Conservation (phyloP, 1,139 yeast genomes). For the Taphrina deformans region DNA sequence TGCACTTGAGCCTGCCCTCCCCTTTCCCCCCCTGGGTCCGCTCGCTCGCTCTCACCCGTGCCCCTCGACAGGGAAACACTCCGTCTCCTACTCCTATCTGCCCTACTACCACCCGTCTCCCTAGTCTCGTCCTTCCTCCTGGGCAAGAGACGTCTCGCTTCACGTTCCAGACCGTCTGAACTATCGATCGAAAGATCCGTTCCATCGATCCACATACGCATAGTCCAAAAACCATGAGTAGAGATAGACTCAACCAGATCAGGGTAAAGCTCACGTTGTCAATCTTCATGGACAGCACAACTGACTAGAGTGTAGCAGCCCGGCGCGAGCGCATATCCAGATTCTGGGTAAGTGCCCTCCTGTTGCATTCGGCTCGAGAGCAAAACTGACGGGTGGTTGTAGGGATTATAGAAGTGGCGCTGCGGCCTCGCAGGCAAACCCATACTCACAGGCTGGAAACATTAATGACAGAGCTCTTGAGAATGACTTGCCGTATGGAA, state of each 20-base stretch:
- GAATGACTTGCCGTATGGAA: conserved; percentile 23
- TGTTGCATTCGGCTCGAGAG: too few relatives aligned
- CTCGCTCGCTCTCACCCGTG: neutral
- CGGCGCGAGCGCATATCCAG: conserved; percentile 14
- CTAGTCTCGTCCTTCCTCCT: too few relatives aligned
- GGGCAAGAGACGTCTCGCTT: too few relatives aligned
- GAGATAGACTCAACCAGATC: conserved; percentile 27
- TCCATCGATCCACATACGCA: too few relatives aligned
- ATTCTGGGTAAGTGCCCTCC: conserved; percentile 6
- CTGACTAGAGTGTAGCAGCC: conserved; percentile 6
- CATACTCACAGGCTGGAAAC: conserved; percentile 1
- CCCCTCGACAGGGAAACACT: too few relatives aligned
- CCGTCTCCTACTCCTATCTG: neutral
- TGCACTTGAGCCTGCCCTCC: neutral
- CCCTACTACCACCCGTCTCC: too few relatives aligned
- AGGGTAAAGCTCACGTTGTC: neutral
- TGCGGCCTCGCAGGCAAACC: conserved; percentile 1
- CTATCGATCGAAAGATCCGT: too few relatives aligned
- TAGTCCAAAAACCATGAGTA: conserved; percentile 12
- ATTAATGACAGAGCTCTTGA: conserved; percentile 17
- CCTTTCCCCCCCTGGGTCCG: neutral
- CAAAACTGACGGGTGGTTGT: too few relatives aligned
- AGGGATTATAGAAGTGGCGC: conserved; percentile 16
- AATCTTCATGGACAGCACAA: neutral
- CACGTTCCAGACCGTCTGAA: too few relatives aligned